These are phyloP conservation scores for Jackrogersella multiformis DNA, from an alignment of 495 filamentous ascomycete species.

Conservation along the genomic window DNA sequence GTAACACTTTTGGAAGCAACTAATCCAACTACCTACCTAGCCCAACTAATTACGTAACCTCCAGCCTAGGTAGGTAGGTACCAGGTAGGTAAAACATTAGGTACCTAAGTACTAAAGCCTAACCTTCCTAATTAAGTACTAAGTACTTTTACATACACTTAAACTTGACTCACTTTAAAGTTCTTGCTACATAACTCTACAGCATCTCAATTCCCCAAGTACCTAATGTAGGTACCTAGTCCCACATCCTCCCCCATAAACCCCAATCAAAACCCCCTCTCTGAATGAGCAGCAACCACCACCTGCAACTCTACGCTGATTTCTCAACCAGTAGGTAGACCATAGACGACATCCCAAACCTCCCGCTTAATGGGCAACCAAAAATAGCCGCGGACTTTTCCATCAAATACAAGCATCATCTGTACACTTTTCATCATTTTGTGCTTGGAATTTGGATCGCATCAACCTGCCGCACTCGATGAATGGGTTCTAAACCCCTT, in stretches of 20 bases:
- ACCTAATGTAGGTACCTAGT: too few relatives aligned
- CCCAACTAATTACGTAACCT: too few relatives aligned
- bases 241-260: conserved; percentile 13
- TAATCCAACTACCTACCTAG: too few relatives aligned
- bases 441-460: conserved; percentile 50
- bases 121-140: background rate
- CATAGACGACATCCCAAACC: conserved; percentile 38
- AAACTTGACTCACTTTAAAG: background rate
- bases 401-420: conserved; percentile 38
- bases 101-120: too few relatives aligned
- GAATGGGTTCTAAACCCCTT: conserved; percentile 42
- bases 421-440: conserved; percentile 50
- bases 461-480: conserved; percentile 44
- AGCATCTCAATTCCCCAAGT: background rate
- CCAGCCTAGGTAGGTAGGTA: too few relatives aligned
- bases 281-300: conserved; percentile 4
- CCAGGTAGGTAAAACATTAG: too few relatives aligned
- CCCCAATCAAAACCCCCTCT: conserved; percentile 27
- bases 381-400: conserved; percentile 14
- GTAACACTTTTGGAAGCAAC: background rate
- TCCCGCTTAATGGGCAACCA: conserved; percentile 26
- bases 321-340: conserved; percentile 28
- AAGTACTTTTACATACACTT: background rate
- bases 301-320: conserved; percentile 32
- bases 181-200: background rate